Percentiles rank a stretch among this genome's conserved stretches.
Conservation (phyloP, 2,329 filamentous ascomycete genomes). For the Pseudocercospora fuligena region DNA sequence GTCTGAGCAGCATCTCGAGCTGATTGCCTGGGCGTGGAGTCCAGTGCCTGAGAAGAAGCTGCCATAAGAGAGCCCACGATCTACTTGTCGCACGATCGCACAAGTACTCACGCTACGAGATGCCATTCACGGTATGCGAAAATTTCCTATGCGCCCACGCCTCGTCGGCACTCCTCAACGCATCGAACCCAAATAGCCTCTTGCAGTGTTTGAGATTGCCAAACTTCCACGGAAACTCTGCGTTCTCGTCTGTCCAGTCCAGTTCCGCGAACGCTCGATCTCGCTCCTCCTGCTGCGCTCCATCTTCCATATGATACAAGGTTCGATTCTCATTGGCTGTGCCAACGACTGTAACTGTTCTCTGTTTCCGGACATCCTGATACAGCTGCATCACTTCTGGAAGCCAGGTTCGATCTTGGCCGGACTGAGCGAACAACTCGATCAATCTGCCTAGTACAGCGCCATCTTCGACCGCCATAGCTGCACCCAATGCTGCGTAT, state of each 20-base stretch:
- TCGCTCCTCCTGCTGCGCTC: constrained; percentile 61
- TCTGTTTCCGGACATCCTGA: constrained; percentile 50
- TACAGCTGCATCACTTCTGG: constrained; percentile 48
- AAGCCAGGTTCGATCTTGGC: constrained; percentile 41
- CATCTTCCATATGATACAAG: constrained; percentile 48
- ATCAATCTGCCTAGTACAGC: constrained; percentile 59
- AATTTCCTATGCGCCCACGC: constrained; percentile 9
- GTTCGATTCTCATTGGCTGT: constrained; percentile 16
- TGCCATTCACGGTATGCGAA: not conserved
- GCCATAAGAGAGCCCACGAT: not conserved
- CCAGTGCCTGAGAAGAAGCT: constrained; percentile 35
- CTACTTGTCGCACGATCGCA: not conserved
- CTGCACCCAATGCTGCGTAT: constrained; percentile 68
- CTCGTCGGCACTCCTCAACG: constrained; percentile 18
- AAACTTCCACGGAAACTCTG: constrained; percentile 8
- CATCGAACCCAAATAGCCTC: constrained; percentile 13
- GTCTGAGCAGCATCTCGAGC: constrained; percentile 30
- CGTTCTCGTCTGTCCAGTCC: constrained; percentile 15
- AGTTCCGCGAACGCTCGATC: constrained; percentile 43
- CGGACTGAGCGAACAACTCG: constrained; percentile 55
- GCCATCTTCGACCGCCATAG: constrained; percentile 69
- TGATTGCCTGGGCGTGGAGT: constrained; percentile 41
- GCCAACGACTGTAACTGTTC: constrained; percentile 58
- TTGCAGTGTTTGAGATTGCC: constrained; percentile 7
- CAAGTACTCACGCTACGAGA: not conserved